A percentile compares a stretch with the other conserved stretches of the same genome.
Evolutionary conservation across 192 early-diverging fungal genomes (phyloP).

Genomic region (Coemansia sp.): DNA sequence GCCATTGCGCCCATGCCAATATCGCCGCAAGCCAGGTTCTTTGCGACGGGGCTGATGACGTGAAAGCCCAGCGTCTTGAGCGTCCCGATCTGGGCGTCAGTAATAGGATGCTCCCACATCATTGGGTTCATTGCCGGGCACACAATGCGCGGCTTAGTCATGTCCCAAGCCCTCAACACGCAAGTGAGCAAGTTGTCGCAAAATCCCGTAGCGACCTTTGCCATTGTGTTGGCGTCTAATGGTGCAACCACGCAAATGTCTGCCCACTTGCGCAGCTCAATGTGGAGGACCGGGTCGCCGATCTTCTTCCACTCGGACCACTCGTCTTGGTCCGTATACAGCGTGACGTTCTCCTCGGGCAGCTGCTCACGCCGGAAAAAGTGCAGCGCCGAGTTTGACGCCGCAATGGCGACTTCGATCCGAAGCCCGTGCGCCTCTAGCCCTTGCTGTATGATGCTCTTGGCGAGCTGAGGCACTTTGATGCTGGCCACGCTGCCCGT

Average conservation of each 20-base stretch:
- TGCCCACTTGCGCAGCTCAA: conserved; percentile 92
- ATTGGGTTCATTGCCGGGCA: conserved; percentile 97
- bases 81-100: conserved; percentile 62
- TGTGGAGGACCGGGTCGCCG: conserved; percentile 91
- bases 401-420: conserved; percentile 73
- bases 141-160: conserved; percentile 64
- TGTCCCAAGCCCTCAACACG: conserved; percentile 87
- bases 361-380: conserved; percentile 71
- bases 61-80: conserved; percentile 60
- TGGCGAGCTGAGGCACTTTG: conserved; percentile 74
- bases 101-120: conserved; percentile 96
- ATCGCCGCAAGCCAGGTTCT: conserved; percentile 90
- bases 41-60: conserved; percentile 76
- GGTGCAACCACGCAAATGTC: conserved; percentile 86
- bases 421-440: conserved; percentile 9
- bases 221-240: conserved; percentile 90
- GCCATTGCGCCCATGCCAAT: conserved; percentile 90
- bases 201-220: conserved; percentile 83
- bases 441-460: conserved; percentile 17
- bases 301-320: conserved; percentile 84
- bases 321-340: conserved; percentile 83
- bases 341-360: conserved; percentile 48
- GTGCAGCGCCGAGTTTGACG: conserved; percentile 78
- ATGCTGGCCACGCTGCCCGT: conserved; percentile 91
- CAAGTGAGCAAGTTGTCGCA: conserved; percentile 95